phyloP scores from a whole-genome alignment of 2,329 filamentous ascomycete species.

The Curvularia lunata region DNA sequence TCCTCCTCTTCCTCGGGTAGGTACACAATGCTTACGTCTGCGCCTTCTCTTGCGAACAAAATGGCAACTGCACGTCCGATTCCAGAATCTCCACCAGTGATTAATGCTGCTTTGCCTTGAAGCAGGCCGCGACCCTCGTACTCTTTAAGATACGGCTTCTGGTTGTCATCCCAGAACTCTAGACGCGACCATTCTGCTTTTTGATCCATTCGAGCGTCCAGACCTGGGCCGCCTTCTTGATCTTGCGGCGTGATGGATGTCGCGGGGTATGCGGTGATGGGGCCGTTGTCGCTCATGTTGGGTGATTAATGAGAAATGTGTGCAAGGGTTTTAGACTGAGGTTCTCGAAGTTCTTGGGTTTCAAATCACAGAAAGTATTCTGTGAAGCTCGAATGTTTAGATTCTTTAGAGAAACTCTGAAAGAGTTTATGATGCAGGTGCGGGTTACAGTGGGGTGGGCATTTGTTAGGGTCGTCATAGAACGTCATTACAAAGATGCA shows the following conservation, averaged over 20 bases:
- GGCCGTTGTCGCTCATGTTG: slow-evolving; percentile 20
- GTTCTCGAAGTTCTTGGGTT: not conserved
- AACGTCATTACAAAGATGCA: slow-evolving; percentile 13
- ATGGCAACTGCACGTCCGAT: slow-evolving; percentile 77
- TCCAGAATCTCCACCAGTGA: slow-evolving; percentile 79
- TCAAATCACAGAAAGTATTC: not conserved
- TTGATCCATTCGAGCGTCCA: slow-evolving; percentile 23
- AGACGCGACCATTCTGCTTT: slow-evolving; percentile 30
- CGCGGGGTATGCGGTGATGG: slow-evolving; percentile 27
- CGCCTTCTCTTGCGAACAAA: slow-evolving; percentile 79
- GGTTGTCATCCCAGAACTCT: slow-evolving; percentile 30
- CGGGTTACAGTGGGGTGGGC: slow-evolving; percentile 8
- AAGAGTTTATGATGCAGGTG: slow-evolving; percentile 7
- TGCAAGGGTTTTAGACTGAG: not conserved
- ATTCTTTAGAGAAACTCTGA: no score
- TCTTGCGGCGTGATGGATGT: slow-evolving; percentile 25
- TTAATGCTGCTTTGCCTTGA: slow-evolving; percentile 56
- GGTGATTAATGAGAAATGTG: slow-evolving; percentile 3
- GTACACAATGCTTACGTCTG: slow-evolving; percentile 73
- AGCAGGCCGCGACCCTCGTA: slow-evolving; percentile 29
- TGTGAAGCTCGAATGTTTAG: no score
- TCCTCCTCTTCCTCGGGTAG: slow-evolving; percentile 76
- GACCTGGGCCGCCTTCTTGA: slow-evolving; percentile 27
- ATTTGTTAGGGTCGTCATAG: slow-evolving; percentile 16
- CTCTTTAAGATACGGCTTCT: slow-evolving; percentile 31